Evolutionary conservation across 306 rosid species (phyloP), one percentile per base, ranked within the genome.

Genomic region (Carpinus fangiana): DNA sequence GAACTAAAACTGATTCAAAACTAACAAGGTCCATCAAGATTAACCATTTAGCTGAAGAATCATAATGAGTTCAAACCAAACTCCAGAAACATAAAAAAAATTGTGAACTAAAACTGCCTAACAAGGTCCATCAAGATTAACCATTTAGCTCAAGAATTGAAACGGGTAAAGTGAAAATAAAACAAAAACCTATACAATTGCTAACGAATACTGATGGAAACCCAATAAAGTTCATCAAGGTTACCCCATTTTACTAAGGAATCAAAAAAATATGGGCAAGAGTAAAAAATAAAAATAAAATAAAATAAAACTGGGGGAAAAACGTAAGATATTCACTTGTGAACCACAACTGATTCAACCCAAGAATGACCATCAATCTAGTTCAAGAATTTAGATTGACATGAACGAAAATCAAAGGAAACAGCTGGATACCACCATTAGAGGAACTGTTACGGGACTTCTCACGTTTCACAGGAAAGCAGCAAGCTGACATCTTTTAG

Each of bases 401-500:
- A 74, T 12, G 52, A 72, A 71, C 26, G 66, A 72, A 77, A 80
- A 59, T 7, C 73, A 47, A 69, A 34, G 28, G n/a, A 80, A 48
- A 8, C 41, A 73, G 34, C 57, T 52, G 31, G 17, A 75, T 83
- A 84, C 87, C 89, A 34, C 72, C 12, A 46, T 52, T 75, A 76
- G 68, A 77, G 80, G 72, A 69, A 10, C 81, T 77, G 50, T 68
- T 80, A 23, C 72, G 70, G 20, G 76, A 75, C 5, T 71, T n/a
- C 16, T 38, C 71, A 11, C 78, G 57, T 26, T 34, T 70, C 47
- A 76, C 66, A 20, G 87, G 84, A 77, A 89, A 89, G 78, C 90
- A 84, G 66, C 87, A 84, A 51, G 88, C 76, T 13, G 52, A 69
- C 90, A 83, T 83, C 51, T 68, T 62, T 72, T 55, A 11, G 31